These are phyloP conservation scores for Vitis hybrid DNA, from an alignment of 177 flowering plant genomes.

Conservation along the genomic window DNA sequence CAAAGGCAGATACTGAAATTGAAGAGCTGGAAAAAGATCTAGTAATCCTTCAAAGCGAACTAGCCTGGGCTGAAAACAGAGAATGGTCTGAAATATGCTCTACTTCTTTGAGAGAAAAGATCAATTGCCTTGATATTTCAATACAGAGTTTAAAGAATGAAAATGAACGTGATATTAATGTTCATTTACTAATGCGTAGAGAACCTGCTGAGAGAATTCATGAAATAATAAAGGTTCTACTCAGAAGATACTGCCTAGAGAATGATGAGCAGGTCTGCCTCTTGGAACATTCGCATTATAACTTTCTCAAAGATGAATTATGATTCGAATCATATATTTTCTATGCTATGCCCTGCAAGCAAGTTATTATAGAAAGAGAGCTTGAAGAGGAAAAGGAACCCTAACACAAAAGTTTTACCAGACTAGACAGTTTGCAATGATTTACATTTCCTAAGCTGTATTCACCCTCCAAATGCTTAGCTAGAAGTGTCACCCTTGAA, in stretches of 20 bases:
- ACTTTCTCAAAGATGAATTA: not conserved
- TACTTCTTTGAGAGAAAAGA: conserved; percentile 34
- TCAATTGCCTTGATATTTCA: conserved; percentile 22
- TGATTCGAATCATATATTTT: not conserved
- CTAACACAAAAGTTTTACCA: too few species aligned
- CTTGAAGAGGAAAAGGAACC: too few species aligned
- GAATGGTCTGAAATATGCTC: conserved; percentile 36
- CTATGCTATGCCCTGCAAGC: not conserved
- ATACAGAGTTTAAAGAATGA: conserved; percentile 25
- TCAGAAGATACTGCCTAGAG: conserved; percentile 11
- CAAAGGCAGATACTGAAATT: conserved; percentile 49
- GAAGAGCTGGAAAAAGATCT: conserved; percentile 45
- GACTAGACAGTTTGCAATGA: too few species aligned
- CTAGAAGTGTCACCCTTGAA: too few species aligned
- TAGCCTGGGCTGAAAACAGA: conserved; percentile 34
- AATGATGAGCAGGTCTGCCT: conserved; percentile 32
- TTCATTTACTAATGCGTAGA: conserved; percentile 11
- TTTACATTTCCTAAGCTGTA: too few species aligned
- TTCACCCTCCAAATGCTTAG: too few species aligned
- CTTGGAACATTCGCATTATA: not conserved
- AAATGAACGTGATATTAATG: conserved; percentile 15
- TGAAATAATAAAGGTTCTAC: conserved; percentile 40
- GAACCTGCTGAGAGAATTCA: conserved; percentile 33
- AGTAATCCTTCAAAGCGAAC: conserved; percentile 35
- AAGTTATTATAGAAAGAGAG: not conserved